These are phyloP conservation scores for Mrakia hoshinonis DNA, from an alignment of 768 basidiomycete genomes.

Conservation along the genomic window DNA sequence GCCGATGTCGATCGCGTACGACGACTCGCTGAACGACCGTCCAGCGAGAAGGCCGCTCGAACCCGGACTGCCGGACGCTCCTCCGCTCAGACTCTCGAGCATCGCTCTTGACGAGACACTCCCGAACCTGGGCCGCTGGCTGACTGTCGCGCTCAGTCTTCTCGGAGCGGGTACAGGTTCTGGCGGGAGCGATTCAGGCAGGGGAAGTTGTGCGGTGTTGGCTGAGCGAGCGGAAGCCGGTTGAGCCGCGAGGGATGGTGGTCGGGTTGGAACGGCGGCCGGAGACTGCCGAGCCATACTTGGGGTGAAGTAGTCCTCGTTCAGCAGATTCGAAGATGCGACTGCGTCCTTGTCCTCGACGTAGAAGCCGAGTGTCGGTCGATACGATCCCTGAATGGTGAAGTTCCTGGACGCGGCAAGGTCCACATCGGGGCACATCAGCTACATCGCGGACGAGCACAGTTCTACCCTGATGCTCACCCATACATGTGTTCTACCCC, in stretches of 20 bases:
- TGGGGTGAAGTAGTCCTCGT: conserved; percentile 21
- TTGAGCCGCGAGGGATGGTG: neutral
- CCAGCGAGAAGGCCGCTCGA: neutral
- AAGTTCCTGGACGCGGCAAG: neutral
- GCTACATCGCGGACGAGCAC: too few relatives aligned
- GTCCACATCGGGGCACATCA: neutral
- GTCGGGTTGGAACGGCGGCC: neutral
- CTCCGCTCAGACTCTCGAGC: conserved; percentile 13
- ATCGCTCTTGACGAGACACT: conserved; percentile 19
- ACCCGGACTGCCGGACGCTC: neutral
- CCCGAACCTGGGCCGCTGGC: conserved; percentile 18
- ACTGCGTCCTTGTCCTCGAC: conserved; percentile 22
- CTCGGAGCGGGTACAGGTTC: neutral
- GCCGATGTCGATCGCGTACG: neutral
- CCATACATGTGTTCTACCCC: conserved; percentile 20
- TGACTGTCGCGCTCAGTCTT: neutral
- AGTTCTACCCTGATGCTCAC: conserved; percentile 1
- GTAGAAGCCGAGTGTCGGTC: conserved; percentile 13
- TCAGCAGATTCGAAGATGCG: conserved; percentile 11
- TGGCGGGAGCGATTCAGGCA: neutral
- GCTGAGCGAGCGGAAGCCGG: neutral
- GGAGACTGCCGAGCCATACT: conserved; percentile 13
- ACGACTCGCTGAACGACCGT: neutral
- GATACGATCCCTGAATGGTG: conserved; percentile 1
- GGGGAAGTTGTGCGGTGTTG: neutral